Percentiles rank a stretch among this genome's conserved stretches.
Evolutionary conservation across 176 grass and related monocot genomes (phyloP).

Genomic region (Avena atlantica): DNA sequence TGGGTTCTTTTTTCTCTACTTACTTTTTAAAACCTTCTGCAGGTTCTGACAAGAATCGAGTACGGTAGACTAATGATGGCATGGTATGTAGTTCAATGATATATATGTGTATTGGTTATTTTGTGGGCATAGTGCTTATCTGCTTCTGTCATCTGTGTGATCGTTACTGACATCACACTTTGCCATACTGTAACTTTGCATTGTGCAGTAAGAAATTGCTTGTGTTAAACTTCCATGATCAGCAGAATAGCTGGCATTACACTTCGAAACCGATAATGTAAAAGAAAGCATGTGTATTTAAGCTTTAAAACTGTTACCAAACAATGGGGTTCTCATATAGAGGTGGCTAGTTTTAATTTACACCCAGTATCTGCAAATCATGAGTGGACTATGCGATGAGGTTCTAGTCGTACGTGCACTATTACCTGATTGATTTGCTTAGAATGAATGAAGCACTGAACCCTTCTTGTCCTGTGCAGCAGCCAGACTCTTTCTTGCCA

Average conservation of each 20-base stretch:
- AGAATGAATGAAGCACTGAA: neutral
- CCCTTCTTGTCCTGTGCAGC: constrained; percentile 22
- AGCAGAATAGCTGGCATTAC: neutral
- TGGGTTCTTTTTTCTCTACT: constrained; percentile 22
- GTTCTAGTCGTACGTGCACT: neutral
- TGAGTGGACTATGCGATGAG: neutral
- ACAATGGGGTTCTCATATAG: neutral
- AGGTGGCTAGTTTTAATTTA: neutral
- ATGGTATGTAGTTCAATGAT: constrained; percentile 23
- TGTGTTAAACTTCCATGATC: constrained; percentile 21
- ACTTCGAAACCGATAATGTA: neutral
- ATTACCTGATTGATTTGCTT: constrained; percentile 6
- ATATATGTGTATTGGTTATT: neutral
- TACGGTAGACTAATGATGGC: constrained; percentile 35
- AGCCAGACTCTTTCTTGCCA: neutral
- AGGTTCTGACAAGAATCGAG: constrained; percentile 70
- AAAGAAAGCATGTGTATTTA: neutral
- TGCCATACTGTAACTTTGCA: neutral
- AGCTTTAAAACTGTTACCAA: neutral
- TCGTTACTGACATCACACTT: neutral
- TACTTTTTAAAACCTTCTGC: constrained; percentile 40
- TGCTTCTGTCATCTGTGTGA: neutral
- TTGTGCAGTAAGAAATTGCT: neutral
- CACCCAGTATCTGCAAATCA: neutral
- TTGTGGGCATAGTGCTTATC: constrained; percentile 19